Evolutionary conservation across 2,329 filamentous ascomycete species (phyloP), one percentile per base, ranked within the genome.

Genomic region (Pochonia chlamydosporia): DNA sequence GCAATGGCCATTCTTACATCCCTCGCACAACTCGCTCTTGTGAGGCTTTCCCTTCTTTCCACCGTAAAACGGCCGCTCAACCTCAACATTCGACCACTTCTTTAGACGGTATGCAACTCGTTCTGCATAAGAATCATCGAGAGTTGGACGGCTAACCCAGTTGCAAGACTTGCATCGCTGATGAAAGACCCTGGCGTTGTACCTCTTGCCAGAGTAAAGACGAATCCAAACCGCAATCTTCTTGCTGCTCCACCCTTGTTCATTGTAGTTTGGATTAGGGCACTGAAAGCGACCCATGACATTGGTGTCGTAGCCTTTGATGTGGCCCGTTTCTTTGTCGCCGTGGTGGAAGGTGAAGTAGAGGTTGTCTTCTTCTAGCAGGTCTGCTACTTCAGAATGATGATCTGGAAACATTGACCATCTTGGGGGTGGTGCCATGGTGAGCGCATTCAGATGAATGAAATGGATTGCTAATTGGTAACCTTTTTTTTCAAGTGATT

Each of bases 151-250:
- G 13, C 62, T 60, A 2, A 66, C 50, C 4, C 5, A 10, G 0
- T 62, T 52, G 53, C 63, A 71, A 2, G 5, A 2, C 6, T 44
- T 53, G 57, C 68, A 72, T 1, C 58, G 59, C 46, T 71, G 68
- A 35, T 65, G 57, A 48, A 63, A 71, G 0, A 71, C 62, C 2
- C 57, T 36, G 0, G 59, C 67, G 43, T 69, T 67, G 54, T 71
- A 71, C 4, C 53, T 50, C 5, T 56, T 40, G 0, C 33, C 40
- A 0, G 21, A 23, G 36, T 66, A 71, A 30, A 55, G 47, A 8
- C 63, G 58, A 16, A 71, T 70, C 1, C 52, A 54, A 13, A 67
- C 62, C 6, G 62, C 51, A 14, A 71, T 61, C 25, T 33, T 52
- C 48, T 53, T 62, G 58, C 66, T 71, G 2, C 40, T 36, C 68